These are phyloP conservation scores for Exophiala viscosa DNA, from an alignment of 2,329 filamentous ascomycete genomes.

Conservation along the genomic window DNA sequence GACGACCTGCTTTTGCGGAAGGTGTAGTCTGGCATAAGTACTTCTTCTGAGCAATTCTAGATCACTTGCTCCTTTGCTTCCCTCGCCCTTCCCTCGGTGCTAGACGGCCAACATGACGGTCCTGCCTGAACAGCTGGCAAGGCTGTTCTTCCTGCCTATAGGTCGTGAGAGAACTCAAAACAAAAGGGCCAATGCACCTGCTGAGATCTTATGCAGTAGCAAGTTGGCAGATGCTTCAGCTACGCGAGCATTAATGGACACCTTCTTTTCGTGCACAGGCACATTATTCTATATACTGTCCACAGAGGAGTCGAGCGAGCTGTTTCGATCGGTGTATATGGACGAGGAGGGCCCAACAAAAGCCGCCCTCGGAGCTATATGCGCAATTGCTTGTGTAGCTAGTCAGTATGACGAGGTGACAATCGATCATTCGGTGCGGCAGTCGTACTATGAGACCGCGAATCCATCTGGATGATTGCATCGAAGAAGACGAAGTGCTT, in stretches of 20 bases:
- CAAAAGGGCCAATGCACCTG: background rate
- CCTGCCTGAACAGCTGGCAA: conserved; percentile 1
- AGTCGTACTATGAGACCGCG: conserved; percentile 3
- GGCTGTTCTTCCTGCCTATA: background rate
- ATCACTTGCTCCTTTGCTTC: too few species aligned
- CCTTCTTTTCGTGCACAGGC: conserved; percentile 2
- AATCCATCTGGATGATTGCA: conserved; percentile 3
- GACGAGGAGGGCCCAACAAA: background rate
- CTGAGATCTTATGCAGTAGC: background rate
- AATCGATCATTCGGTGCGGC: background rate
- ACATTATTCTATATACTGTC: conserved; percentile 4
- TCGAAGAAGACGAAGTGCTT: conserved; percentile 2
- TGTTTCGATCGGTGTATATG: background rate
- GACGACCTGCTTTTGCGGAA: too few species aligned
- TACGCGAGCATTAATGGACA: background rate
- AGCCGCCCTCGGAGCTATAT: background rate
- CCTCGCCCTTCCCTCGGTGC: too few species aligned
- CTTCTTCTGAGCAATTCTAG: too few species aligned
- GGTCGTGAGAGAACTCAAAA: conserved; percentile 1
- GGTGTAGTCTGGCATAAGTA: too few species aligned
- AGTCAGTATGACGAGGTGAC: conserved; percentile 2
- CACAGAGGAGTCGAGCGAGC: background rate
- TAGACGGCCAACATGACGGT: background rate
- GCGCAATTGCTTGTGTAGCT: background rate
- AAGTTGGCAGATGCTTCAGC: conserved; percentile 2